Evolutionary conservation across 192 early-diverging fungal genomes (phyloP).

Genomic region (Phycomyces blakesleeanus): DNA sequence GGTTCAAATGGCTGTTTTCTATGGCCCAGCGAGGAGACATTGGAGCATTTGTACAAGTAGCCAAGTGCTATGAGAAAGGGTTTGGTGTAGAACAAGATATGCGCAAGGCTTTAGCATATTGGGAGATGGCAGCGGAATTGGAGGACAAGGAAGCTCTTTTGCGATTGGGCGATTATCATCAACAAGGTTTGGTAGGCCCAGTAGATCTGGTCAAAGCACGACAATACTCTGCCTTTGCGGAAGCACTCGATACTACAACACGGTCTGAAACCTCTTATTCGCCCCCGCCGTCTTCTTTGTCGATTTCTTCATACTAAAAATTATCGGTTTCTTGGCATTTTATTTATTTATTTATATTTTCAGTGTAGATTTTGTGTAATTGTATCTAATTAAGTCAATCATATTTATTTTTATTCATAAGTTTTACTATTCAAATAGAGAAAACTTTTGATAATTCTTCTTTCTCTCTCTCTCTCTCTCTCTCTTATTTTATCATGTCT

Average conservation of each 20-base stretch:
- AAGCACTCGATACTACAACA: not conserved
- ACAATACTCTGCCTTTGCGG: not conserved
- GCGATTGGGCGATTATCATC: conserved; percentile 15
- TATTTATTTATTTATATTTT: too few relatives aligned
- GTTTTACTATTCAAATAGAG: not conserved
- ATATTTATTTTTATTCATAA: conserved; percentile 1
- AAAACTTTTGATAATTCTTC: not conserved
- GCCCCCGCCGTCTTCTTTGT: not conserved
- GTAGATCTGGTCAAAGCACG: not conserved
- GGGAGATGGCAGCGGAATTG: conserved; percentile 26
- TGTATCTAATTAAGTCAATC: too few relatives aligned
- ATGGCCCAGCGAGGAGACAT: conserved; percentile 19
- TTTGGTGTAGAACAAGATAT: conserved; percentile 16
- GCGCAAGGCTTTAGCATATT: conserved; percentile 22
- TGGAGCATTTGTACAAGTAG: conserved; percentile 23
- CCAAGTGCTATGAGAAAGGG: conserved; percentile 35
- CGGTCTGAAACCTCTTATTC: not conserved
- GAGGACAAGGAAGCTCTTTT: conserved; percentile 20
- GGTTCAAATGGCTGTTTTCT: conserved; percentile 16
- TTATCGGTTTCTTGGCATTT: too few relatives aligned
- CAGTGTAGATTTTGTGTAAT: too few relatives aligned
- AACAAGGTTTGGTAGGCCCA: conserved; percentile 13
- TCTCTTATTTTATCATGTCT: not conserved
- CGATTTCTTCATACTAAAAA: not conserved
- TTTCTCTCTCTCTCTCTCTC: not conserved